Evolutionary conservation across 176 grass and related monocot species (phyloP).

Genomic region (Triticum urartu): DNA sequence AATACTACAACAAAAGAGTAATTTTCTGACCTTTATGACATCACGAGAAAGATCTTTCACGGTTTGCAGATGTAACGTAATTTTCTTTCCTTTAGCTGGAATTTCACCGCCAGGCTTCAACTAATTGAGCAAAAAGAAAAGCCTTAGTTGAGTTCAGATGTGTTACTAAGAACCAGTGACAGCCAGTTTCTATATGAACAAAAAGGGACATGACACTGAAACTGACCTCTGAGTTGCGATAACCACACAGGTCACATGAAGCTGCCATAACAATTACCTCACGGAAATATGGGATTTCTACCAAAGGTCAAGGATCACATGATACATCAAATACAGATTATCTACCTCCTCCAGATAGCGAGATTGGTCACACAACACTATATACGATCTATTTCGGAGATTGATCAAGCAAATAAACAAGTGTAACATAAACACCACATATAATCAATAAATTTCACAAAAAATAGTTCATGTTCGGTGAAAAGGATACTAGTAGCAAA

Average conservation of each 20-base stretch:
- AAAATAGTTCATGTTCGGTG: no score
- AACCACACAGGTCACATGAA: constrained; percentile 84
- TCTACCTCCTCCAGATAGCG: background rate
- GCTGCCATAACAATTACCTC: constrained; percentile 95
- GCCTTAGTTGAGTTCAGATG: background rate
- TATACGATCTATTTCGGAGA: background rate
- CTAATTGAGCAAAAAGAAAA: constrained; percentile 47
- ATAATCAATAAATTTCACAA: no score
- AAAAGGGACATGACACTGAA: background rate
- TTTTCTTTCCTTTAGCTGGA: constrained; percentile 76
- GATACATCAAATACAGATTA: constrained; percentile 7
- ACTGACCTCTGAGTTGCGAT: constrained; percentile 90
- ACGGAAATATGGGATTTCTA: constrained; percentile 95
- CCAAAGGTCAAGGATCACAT: constrained; percentile 33
- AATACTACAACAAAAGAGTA: background rate
- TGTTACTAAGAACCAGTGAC: background rate
- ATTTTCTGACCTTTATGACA: constrained; percentile 84
- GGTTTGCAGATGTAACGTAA: constrained; percentile 60
- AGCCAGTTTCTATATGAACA: background rate
- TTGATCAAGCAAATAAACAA: background rate
- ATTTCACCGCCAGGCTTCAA: constrained; percentile 93
- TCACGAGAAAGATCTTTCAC: constrained; percentile 82
- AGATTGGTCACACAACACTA: constrained; percentile 18
- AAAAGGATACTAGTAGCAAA: constrained; percentile 89
- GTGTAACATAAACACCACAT: no score